A percentile compares a stretch with the other conserved stretches of the same genome.
These are phyloP conservation scores for Candida tibetensis DNA, from an alignment of 805 yeast genomes.

Conservation along the genomic window DNA sequence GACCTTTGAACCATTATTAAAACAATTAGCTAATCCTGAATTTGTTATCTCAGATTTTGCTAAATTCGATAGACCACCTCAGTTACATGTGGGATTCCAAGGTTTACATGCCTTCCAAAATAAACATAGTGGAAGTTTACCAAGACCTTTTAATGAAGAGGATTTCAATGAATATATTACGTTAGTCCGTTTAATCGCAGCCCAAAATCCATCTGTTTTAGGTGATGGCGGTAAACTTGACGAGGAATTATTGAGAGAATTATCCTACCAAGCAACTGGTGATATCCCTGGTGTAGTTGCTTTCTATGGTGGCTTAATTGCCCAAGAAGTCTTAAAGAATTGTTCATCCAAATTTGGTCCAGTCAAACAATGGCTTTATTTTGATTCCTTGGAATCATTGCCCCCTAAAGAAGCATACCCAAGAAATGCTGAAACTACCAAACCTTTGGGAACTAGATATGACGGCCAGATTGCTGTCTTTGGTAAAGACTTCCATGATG, in stretches of 20 bases:
- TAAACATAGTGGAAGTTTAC: slow-evolving; percentile 61
- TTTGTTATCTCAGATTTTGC: slow-evolving; percentile 83
- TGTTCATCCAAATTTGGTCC: slow-evolving; percentile 96
- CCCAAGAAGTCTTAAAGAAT: slow-evolving; percentile 95
- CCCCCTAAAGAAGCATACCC: slow-evolving; percentile 59
- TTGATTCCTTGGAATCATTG: slow-evolving; percentile 89
- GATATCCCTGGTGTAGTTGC: slow-evolving; percentile 89
- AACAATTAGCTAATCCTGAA: slow-evolving; percentile 77
- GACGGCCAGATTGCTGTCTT: slow-evolving; percentile 96
- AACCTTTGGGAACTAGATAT: slow-evolving; percentile 78
- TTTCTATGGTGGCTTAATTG: slow-evolving; percentile 88
- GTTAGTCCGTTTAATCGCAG: slow-evolving; percentile 57
- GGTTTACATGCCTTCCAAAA: slow-evolving; percentile 76
- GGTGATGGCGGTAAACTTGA: slow-evolving; percentile 56
- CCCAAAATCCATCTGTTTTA: slow-evolving; percentile 54
- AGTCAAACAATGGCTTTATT: slow-evolving; percentile 85
- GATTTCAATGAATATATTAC: slow-evolving; percentile 70
- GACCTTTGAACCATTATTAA: slow-evolving; percentile 58
- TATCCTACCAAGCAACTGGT: slow-evolving; percentile 85
- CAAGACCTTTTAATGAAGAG: slow-evolving; percentile 69
- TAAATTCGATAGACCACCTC: slow-evolving; percentile 88
- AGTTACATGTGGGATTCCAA: slow-evolving; percentile 87
- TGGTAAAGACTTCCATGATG: slow-evolving; percentile 74
- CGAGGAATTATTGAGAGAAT: slow-evolving; percentile 62
- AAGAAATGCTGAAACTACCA: slow-evolving; percentile 68